These are phyloP conservation scores for Bisporella sp. DNA, from an alignment of 2,329 filamentous ascomycete species.

Conservation along the genomic window DNA sequence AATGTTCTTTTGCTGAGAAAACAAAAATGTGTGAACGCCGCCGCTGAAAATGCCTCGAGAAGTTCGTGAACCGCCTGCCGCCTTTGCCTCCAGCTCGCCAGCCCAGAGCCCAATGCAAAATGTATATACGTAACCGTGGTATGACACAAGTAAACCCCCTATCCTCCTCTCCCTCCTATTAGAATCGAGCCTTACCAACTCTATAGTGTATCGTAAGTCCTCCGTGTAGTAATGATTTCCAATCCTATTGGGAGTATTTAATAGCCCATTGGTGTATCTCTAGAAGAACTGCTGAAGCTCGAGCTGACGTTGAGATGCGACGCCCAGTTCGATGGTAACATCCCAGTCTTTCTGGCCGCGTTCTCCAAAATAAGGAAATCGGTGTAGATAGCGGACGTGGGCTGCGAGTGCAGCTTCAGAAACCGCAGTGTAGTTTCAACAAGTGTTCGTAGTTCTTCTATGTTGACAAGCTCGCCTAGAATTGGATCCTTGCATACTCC, in stretches of 20 bases:
- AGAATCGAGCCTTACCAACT: neutral
- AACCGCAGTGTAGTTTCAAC: constrained; percentile 72
- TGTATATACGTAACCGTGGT: constrained; percentile 15
- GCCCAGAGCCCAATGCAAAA: constrained; percentile 11
- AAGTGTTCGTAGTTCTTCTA: constrained; percentile 48
- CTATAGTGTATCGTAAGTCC: neutral
- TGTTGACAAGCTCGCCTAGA: constrained; percentile 51
- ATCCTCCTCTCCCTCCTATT: neutral
- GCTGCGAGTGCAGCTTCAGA: constrained; percentile 60
- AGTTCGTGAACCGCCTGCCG: constrained; percentile 8
- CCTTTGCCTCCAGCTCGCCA: constrained; percentile 2
- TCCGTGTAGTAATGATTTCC: neutral
- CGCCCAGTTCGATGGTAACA: constrained; percentile 1
- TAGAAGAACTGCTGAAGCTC: constrained; percentile 16
- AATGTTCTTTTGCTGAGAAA: no score
- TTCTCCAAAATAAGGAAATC: constrained; percentile 67
- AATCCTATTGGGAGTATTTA: neutral
- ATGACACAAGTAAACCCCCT: constrained; percentile 6
- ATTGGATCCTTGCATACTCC: constrained; percentile 66
- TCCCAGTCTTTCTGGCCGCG: constrained; percentile 12
- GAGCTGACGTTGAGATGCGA: neutral
- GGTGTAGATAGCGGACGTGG: constrained; percentile 65
- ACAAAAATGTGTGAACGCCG: constrained; percentile 6
- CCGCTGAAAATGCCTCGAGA: constrained; percentile 16
- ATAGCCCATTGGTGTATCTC: constrained; percentile 10